Conservation (phyloP, 23 red algal species). For the Gracilaria gracilis region DNA sequence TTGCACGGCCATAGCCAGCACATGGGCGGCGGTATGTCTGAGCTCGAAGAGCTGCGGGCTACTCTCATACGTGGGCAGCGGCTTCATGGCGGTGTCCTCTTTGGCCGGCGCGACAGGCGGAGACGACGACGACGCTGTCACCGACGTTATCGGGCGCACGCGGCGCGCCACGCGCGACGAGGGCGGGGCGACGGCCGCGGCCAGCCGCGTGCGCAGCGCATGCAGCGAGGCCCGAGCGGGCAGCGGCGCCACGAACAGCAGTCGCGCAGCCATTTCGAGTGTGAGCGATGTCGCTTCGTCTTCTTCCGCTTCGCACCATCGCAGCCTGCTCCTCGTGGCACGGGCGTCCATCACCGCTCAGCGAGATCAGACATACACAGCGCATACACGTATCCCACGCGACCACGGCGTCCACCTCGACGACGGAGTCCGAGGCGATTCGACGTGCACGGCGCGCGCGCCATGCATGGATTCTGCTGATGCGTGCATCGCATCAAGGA, state of each 20-base stretch:
- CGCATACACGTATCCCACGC: background rate
- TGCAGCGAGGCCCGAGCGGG: background rate
- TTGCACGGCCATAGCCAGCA: slow-evolving; percentile 99
- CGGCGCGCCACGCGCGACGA: background rate
- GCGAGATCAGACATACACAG: background rate
- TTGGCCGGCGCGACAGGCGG: background rate
- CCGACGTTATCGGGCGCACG: background rate
- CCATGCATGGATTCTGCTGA: too few species aligned
- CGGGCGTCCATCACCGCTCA: too few species aligned
- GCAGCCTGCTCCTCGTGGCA: background rate
- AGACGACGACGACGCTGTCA: background rate
- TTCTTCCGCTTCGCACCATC: too few species aligned
- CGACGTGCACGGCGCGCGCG: too few species aligned
- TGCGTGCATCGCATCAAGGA: too few species aligned
- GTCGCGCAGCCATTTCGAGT: background rate
- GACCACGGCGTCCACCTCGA: too few species aligned
- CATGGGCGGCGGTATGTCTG: slow-evolving; percentile 93
- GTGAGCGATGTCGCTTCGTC: background rate
- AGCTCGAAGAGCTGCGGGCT: slow-evolving; percentile 78
- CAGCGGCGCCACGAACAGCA: background rate
- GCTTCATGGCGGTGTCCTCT: background rate
- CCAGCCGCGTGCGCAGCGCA: background rate
- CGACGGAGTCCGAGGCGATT: too few species aligned
- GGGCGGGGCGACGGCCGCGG: background rate
- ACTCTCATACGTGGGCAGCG: slow-evolving; percentile 90